Evolutionary conservation across 257 asterid genomes (phyloP).

Genomic region (Solanum rostratum): DNA sequence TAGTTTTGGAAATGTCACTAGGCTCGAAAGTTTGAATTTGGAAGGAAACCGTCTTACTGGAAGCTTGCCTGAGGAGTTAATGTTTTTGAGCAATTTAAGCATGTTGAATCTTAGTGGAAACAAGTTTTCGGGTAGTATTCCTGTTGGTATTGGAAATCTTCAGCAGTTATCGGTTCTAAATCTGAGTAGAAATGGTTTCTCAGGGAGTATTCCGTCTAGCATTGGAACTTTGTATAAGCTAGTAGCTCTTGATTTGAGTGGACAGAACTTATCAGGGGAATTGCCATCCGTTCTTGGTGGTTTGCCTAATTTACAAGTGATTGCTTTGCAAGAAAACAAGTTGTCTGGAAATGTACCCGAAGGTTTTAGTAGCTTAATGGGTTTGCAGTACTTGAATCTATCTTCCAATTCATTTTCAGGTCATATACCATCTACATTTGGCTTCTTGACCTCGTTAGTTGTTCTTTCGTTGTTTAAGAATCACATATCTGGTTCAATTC

Average conservation of each 20-base stretch:
- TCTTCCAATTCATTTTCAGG: constrained; percentile 58
- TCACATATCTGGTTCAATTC: constrained; percentile 41
- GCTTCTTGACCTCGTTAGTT: constrained; percentile 46
- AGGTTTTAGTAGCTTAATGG: constrained; percentile 59
- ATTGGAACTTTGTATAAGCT: constrained; percentile 51
- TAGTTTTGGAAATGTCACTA: constrained; percentile 27
- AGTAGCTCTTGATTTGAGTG: constrained; percentile 47
- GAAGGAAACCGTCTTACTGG: constrained; percentile 37
- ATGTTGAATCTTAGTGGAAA: constrained; percentile 46
- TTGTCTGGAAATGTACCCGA: constrained; percentile 51
- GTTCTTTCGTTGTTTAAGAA: constrained; percentile 49
- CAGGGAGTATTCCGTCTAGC: constrained; percentile 36
- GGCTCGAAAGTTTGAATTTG: constrained; percentile 39
- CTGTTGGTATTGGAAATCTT: constrained; percentile 28
- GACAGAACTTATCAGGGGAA: constrained; percentile 44
- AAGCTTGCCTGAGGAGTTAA: constrained; percentile 32
- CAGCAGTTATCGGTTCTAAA: constrained; percentile 41
- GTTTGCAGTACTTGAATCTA: constrained; percentile 45
- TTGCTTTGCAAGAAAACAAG: constrained; percentile 54
- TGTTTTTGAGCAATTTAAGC: constrained; percentile 39
- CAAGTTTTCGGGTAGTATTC: constrained; percentile 38
- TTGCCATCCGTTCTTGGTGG: constrained; percentile 48
- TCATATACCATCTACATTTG: constrained; percentile 48
- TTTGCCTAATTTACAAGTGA: constrained; percentile 59
- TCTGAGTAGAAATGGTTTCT: constrained; percentile 44